phyloP scores from a whole-genome alignment of 306 rosid genomes.

The Cucumis hystrix region DNA sequence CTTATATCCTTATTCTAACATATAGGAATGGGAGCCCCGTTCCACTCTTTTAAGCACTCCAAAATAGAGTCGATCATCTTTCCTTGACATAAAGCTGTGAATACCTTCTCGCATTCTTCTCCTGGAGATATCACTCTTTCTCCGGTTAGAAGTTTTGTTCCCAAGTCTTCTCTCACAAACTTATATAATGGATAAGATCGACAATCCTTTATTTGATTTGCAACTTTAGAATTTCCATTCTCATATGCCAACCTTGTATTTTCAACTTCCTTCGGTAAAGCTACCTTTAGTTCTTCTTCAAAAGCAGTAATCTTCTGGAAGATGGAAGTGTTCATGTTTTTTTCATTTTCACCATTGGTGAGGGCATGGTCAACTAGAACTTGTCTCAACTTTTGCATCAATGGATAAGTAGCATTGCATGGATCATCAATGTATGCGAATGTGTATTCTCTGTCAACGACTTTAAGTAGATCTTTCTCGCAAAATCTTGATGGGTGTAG shows the following conservation, averaged over 20 bases:
- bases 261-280: conserved; percentile 75
- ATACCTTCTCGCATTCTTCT: conserved; percentile 64
- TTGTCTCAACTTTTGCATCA: conserved; percentile 71
- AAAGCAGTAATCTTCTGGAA: conserved; percentile 68
- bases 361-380: conserved; percentile 69
- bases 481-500: conserved; percentile 79
- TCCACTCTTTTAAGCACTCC: conserved; percentile 66
- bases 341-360: conserved; percentile 41
- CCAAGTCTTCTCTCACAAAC: conserved; percentile 66
- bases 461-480: conserved; percentile 59
- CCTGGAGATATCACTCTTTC: conserved; percentile 58
- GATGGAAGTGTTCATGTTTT: conserved; percentile 49
- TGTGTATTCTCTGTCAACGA: conserved; percentile 54
- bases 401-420: conserved; percentile 65
- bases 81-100: conserved; percentile 60
- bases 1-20: neutral
- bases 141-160: conserved; percentile 38
- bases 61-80: conserved; percentile 62
- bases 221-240: conserved; percentile 25
- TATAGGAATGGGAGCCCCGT: conserved; percentile 78
- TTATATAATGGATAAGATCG: conserved; percentile 78
- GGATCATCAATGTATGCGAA: conserved; percentile 70
- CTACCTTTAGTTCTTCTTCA: conserved; percentile 49
- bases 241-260: conserved; percentile 39
- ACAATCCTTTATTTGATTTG: conserved; percentile 59